phyloP scores from a whole-genome alignment of 2,329 filamentous ascomycete genomes.

The Trichoderma semiorbis region DNA sequence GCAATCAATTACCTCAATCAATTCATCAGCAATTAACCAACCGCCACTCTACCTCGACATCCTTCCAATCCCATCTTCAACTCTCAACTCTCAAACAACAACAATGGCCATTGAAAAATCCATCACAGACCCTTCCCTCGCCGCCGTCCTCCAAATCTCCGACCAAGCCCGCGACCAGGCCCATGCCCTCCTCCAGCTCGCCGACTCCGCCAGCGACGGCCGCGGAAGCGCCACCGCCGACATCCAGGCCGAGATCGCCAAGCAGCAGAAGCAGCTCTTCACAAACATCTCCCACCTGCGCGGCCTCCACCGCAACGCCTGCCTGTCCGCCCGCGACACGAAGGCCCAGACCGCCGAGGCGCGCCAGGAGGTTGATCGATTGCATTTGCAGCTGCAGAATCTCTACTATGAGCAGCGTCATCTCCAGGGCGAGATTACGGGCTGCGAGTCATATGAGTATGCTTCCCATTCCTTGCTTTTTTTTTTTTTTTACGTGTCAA shows the following conservation, averaged over 20 bases:
- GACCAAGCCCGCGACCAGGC: conserved; percentile 70
- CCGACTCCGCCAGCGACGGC: conserved; percentile 44
- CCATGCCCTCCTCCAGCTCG: conserved; percentile 57
- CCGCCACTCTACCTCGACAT: no score
- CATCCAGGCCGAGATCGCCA: conserved; percentile 59
- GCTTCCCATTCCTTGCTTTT: conserved; percentile 36
- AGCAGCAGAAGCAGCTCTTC: conserved; percentile 75
- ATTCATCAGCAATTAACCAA: not conserved
- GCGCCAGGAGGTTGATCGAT: conserved; percentile 82
- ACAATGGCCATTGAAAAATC: conserved; percentile 41
- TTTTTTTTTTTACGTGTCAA: conserved; percentile 53
- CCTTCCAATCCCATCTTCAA: not conserved
- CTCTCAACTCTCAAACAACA: not conserved
- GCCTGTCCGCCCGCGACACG: conserved; percentile 77
- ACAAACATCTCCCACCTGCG: conserved; percentile 77
- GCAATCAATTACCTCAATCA: not conserved
- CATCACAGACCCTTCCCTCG: conserved; percentile 50
- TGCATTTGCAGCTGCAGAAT: conserved; percentile 93
- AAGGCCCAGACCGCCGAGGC: conserved; percentile 84
- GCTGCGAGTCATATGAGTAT: conserved; percentile 88
- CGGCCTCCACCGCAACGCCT: conserved; percentile 76
- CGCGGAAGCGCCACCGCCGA: conserved; percentile 39
- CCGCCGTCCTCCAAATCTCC: conserved; percentile 68
- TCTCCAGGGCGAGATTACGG: conserved; percentile 81
- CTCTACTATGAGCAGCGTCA: conserved; percentile 94